phyloP scores from a whole-genome alignment of 1,284 basidiomycete genomes.

The Trichosporon sp. region DNA sequence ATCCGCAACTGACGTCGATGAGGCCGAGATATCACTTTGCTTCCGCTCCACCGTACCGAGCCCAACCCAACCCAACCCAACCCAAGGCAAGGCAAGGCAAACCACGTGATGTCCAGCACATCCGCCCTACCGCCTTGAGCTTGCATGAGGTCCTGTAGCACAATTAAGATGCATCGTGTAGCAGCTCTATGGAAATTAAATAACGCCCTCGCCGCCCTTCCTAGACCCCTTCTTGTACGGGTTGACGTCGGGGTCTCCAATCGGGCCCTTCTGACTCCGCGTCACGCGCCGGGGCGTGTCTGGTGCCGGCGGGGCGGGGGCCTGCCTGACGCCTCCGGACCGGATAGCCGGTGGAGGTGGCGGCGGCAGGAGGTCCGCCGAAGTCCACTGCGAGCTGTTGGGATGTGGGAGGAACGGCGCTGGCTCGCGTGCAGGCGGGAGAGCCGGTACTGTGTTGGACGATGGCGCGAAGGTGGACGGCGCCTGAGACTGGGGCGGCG shows the following conservation, averaged over 20 bases:
- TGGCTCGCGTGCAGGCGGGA: neutral
- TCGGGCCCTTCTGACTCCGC: constrained; percentile 28
- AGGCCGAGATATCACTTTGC: neutral
- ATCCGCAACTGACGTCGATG: neutral
- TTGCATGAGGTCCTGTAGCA: neutral
- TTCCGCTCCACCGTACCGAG: neutral
- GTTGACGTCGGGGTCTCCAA: constrained; percentile 39
- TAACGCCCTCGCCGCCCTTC: constrained; percentile 38
- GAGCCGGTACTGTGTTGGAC: neutral
- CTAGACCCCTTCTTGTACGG: constrained; percentile 37
- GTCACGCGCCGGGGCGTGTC: constrained; percentile 38
- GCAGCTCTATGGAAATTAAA: constrained; percentile 19
- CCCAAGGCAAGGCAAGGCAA: too few relatives aligned
- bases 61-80: too few relatives aligned
- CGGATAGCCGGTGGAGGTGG: constrained; percentile 44
- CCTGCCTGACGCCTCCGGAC: constrained; percentile 33
- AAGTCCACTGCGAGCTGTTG: constrained; percentile 38
- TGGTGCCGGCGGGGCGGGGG: constrained; percentile 21
- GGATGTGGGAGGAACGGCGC: constrained; percentile 38
- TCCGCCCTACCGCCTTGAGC: neutral
- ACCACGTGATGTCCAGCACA: neutral
- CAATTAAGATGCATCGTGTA: neutral
- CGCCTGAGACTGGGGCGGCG: constrained; percentile 16
- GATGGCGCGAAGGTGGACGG: constrained; percentile 14
- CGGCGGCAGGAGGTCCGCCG: constrained; percentile 43